Percentiles rank a stretch among this genome's conserved stretches.
These are phyloP conservation scores for Pseudognaphalium luteoalbum DNA, from an alignment of 129 eudicot species.

Conservation along the genomic window DNA sequence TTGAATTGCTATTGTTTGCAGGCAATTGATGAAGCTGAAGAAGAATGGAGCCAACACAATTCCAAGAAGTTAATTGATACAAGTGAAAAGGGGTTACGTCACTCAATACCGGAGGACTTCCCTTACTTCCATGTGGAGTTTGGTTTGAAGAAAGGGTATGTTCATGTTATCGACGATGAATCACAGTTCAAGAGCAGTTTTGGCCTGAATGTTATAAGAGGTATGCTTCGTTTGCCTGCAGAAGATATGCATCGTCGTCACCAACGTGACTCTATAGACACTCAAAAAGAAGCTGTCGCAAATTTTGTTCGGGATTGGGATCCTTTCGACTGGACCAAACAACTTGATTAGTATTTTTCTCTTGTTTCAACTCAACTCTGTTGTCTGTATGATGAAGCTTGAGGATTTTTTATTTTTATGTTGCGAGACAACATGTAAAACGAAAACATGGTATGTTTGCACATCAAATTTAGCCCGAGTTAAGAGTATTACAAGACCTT, in stretches of 20 bases:
- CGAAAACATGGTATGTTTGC: too few species aligned
- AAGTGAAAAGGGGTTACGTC: conserved; percentile 76
- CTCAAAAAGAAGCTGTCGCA: conserved; percentile 65
- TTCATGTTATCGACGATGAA: conserved; percentile 90
- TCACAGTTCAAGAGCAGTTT: conserved; percentile 64
- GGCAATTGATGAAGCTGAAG: conserved; percentile 98
- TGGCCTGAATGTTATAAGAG: conserved; percentile 80
- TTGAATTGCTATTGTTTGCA: conserved; percentile 26
- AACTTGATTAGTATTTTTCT: conserved; percentile 47
- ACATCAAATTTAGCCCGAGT: too few species aligned
- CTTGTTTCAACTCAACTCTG: neutral
- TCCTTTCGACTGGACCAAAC: conserved; percentile 96
- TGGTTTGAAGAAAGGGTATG: conserved; percentile 81
- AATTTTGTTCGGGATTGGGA: conserved; percentile 66
- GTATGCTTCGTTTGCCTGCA: conserved; percentile 70
- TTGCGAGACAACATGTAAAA: too few species aligned
- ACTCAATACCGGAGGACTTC: conserved; percentile 78
- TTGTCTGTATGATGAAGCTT: neutral
- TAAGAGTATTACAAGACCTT: too few species aligned
- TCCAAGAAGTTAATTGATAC: conserved; percentile 92
- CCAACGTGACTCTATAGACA: conserved; percentile 58
- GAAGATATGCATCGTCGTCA: conserved; percentile 87
- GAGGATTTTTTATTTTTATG: neutral
- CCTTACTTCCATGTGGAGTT: conserved; percentile 94
- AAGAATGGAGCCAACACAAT: conserved; percentile 95